Conservation (phyloP, 805 yeast species). For the Phaffomyces antillensis region DNA sequence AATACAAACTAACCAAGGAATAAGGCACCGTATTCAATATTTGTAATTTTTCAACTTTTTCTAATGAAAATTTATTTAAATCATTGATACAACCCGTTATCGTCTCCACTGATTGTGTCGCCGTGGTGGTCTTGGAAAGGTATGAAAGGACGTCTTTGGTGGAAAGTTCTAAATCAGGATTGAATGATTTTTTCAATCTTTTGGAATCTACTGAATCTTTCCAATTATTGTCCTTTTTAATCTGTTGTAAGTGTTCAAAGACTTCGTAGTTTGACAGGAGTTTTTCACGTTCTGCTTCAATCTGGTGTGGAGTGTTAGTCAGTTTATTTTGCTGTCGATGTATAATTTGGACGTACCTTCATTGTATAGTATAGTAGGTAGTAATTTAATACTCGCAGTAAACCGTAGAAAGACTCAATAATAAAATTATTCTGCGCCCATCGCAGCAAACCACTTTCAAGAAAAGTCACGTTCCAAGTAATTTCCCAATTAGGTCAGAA, state of each 20-base stretch:
- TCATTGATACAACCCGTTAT: conserved; percentile 24
- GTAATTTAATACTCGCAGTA: too few relatives aligned
- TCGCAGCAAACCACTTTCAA: too few relatives aligned
- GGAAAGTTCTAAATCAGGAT: conserved; percentile 30
- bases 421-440: too few relatives aligned
- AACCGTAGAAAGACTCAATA: too few relatives aligned
- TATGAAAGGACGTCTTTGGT: conserved; percentile 26
- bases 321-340: too few relatives aligned
- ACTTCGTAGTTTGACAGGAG: conserved; percentile 55
- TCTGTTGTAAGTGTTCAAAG: conserved; percentile 37
- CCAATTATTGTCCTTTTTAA: conserved; percentile 34
- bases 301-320: conserved; percentile 1
- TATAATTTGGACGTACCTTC: too few relatives aligned
- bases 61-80: conserved; percentile 42
- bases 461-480: too few relatives aligned
- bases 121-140: conserved; percentile 11
- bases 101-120: conserved; percentile 22
- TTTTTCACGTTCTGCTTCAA: conserved; percentile 41
- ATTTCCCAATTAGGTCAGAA: too few relatives aligned
- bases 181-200: conserved; percentile 21
- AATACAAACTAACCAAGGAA: conserved; percentile 68
- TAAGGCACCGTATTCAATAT: conserved; percentile 76
- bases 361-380: too few relatives aligned
- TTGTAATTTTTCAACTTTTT: conserved; percentile 80
- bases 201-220: conserved; percentile 5